Base-by-base conservation (phyloP, 179 eudicot genomes). In the Spergularia azorica region DNA sequence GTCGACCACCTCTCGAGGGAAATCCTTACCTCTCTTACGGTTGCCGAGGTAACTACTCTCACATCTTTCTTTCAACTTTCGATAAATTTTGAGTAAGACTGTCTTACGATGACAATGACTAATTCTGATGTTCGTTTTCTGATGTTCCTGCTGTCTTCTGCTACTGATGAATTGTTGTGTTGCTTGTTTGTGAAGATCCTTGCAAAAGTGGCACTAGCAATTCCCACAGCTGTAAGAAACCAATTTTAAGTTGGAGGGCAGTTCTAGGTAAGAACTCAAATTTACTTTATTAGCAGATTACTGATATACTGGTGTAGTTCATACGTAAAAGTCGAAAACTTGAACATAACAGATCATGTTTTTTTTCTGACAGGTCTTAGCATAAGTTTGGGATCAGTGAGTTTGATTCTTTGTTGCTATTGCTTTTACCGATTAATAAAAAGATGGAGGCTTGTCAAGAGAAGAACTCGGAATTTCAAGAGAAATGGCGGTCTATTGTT, bases 1-100 rank as follows among this genome's bases (percentile, higher is more conserved):
- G 54, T 72, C 77, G 68, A 65, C 76, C 50, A 6, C 76, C 76
- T 64, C 72, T 52, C 18, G 66, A 39, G 36, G 81, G 81, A 56
- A 78, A 78, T 64, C 81, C 81, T 38, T 78, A 78, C 59, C 69
- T 78, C 56, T 48, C 76, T 43, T 43, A 72, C 52, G 81, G 81
- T n/a, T 78, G 81, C 51, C 76, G 20, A 64, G 81, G 81, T 78
- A 65, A 36, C 41, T 48, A 0, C 6, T 16, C 38, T n/a, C 13
- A 38, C 14, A 17, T 10, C 55, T 16, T 4, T 70, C 41, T 21
- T 51, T 2, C 51, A 2, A 6, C n/a, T 64, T 6, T 38, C 20
- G 9, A 39, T 11, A 16, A 26, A 15, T 64, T n/a, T 38, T 64
- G 69, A 2, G 3, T 64, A 8, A 38, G 69, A 64, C 68, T 1